Conservation (phyloP, 129 eudicot species). For the Sambucus nigra region DNA sequence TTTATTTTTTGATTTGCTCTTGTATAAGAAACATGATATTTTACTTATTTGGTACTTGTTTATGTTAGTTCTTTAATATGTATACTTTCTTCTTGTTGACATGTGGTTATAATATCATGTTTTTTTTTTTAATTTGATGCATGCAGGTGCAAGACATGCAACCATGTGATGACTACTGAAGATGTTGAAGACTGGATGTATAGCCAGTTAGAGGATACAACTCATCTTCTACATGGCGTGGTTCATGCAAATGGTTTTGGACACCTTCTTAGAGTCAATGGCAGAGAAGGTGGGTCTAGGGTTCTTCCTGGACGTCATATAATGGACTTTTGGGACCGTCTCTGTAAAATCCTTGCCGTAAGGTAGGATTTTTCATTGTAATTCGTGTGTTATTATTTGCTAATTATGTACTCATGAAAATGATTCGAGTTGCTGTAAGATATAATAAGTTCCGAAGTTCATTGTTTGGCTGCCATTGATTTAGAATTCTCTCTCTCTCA, state of each 20-base stretch:
- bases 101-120: neutral
- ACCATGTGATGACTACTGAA: slow-evolving; percentile 65
- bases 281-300: slow-evolving; percentile 88
- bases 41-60: no score
- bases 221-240: slow-evolving; percentile 85
- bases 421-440: neutral
- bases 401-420: neutral
- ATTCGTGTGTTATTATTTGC: neutral
- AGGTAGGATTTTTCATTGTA: slow-evolving; percentile 40
- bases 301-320: slow-evolving; percentile 71
- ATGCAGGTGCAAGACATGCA: slow-evolving; percentile 82
- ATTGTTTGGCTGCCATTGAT: no score
- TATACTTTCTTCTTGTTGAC: neutral
- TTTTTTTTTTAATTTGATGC: no score
- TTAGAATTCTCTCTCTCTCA: no score
- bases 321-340: slow-evolving; percentile 97
- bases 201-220: slow-evolving; percentile 74
- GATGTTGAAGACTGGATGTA: slow-evolving; percentile 92
- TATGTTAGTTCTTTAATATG: no score
- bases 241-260: slow-evolving; percentile 86
- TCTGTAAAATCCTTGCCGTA: slow-evolving; percentile 77
- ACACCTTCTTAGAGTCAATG: slow-evolving; percentile 87
- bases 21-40: no score
- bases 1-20: no score
- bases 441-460: neutral